phyloP scores from a whole-genome alignment of 306 rosid genomes.

The Sicyos baderoa region DNA sequence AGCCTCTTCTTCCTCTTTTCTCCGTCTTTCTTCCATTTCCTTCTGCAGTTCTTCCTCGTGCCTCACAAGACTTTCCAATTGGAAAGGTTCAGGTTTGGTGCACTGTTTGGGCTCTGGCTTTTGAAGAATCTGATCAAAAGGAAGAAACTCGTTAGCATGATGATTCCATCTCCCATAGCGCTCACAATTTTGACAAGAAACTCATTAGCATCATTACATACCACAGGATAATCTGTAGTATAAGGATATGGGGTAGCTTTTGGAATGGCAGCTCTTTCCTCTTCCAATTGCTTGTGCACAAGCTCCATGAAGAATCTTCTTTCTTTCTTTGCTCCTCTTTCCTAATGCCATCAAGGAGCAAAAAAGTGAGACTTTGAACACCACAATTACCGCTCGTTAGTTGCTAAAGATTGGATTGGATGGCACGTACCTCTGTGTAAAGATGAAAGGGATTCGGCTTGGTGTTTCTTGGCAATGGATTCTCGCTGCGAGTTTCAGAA shows the following conservation, averaged over 20 bases:
- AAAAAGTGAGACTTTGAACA: neutral
- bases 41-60: slow-evolving; percentile 85
- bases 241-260: slow-evolving; percentile 91
- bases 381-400: neutral
- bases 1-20: slow-evolving; percentile 55
- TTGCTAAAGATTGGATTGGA: neutral
- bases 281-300: slow-evolving; percentile 59
- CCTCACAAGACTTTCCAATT: slow-evolving; percentile 72
- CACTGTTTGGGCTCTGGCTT: slow-evolving; percentile 85
- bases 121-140: slow-evolving; percentile 57
- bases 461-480: slow-evolving; percentile 59
- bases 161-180: neutral
- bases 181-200: neutral
- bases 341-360: slow-evolving; percentile 39
- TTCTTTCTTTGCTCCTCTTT: slow-evolving; percentile 88
- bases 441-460: slow-evolving; percentile 83
- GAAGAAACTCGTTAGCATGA: neutral
- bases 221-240: slow-evolving; percentile 98
- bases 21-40: slow-evolving; percentile 61
- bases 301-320: slow-evolving; percentile 48
- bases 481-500: slow-evolving; percentile 42
- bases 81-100: slow-evolving; percentile 84
- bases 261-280: slow-evolving; percentile 75
- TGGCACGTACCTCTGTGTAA: slow-evolving; percentile 64
- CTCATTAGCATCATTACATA: slow-evolving; percentile 18